Evolutionary conservation across 345 rosid genomes (phyloP).

Genomic region (Citrus glauca): DNA sequence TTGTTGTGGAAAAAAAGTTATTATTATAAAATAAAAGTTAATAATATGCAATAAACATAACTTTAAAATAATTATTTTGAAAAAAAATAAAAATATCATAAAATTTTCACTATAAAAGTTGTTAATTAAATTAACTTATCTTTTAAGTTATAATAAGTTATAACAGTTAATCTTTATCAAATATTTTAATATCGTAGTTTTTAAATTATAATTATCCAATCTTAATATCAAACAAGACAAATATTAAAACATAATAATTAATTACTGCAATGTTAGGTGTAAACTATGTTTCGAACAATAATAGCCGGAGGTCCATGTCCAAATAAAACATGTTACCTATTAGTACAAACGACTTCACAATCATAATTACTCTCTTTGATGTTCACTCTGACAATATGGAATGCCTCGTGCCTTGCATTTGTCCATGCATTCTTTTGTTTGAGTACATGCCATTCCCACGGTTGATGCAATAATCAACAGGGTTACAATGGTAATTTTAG

Average conservation of each 20-base stretch:
- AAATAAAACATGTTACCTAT: not conserved
- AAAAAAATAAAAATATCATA: too few species aligned
- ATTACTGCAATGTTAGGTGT: not conserved
- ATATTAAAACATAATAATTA: not conserved
- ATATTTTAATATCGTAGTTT: rapidly evolving
- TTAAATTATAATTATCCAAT: too few species aligned
- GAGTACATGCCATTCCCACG: not conserved
- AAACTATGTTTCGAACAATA: not conserved
- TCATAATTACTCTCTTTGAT: not conserved
- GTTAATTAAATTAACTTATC: too few species aligned
- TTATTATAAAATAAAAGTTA: too few species aligned
- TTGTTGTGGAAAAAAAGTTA: too few species aligned
- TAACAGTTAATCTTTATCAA: rapidly evolving
- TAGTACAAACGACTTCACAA: not conserved
- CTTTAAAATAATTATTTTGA: too few species aligned
- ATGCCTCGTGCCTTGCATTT: not conserved
- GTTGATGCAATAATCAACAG: not conserved
- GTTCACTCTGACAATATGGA: not conserved
- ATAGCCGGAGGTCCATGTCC: not conserved
- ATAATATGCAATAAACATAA: too few species aligned
- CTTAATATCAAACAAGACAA: too few species aligned
- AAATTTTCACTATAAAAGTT: too few species aligned
- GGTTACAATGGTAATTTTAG: not conserved
- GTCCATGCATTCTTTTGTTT: not conserved
- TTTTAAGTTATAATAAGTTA: rapidly evolving